phyloP scores from a whole-genome alignment of 352 stramenopile species.

The Pythium rishiriense region DNA sequence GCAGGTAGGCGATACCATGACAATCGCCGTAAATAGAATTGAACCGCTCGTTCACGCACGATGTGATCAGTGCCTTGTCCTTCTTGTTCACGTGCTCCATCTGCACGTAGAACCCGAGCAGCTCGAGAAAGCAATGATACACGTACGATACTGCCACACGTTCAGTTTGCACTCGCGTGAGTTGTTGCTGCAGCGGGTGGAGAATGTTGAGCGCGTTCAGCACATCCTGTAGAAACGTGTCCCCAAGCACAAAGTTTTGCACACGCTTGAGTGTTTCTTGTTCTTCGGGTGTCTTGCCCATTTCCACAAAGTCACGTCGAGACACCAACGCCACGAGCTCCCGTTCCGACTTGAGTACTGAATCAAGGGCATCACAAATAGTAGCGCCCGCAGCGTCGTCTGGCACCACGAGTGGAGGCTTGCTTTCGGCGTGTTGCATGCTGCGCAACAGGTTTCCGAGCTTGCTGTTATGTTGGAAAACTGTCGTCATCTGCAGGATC shows the following conservation, averaged over 20 bases:
- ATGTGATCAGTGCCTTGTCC: slow-evolving; percentile 68
- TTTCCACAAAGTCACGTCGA: slow-evolving; percentile 58
- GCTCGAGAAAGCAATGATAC: slow-evolving; percentile 46
- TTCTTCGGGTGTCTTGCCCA: slow-evolving; percentile 31
- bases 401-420: slow-evolving; percentile 17
- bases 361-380: slow-evolving; percentile 45
- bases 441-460: slow-evolving; percentile 36
- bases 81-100: slow-evolving; percentile 75
- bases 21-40: slow-evolving; percentile 60
- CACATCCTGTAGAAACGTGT: slow-evolving; percentile 61
- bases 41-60: slow-evolving; percentile 64
- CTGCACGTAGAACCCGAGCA: slow-evolving; percentile 45
- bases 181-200: slow-evolving; percentile 53
- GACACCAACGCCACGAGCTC: slow-evolving; percentile 55
- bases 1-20: slow-evolving; percentile 58
- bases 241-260: slow-evolving; percentile 67
- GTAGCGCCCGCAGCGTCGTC: slow-evolving; percentile 15
- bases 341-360: slow-evolving; percentile 50
- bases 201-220: slow-evolving; percentile 57
- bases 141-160: slow-evolving; percentile 53
- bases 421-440: slow-evolving; percentile 28
- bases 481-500: slow-evolving; percentile 38
- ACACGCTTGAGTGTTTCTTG: slow-evolving; percentile 51
- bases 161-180: slow-evolving; percentile 47
- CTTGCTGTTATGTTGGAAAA: slow-evolving; percentile 47